phyloP scores from a whole-genome alignment of 371 early-diverging fungal species.

The Syncephalastrum contaminatum region DNA sequence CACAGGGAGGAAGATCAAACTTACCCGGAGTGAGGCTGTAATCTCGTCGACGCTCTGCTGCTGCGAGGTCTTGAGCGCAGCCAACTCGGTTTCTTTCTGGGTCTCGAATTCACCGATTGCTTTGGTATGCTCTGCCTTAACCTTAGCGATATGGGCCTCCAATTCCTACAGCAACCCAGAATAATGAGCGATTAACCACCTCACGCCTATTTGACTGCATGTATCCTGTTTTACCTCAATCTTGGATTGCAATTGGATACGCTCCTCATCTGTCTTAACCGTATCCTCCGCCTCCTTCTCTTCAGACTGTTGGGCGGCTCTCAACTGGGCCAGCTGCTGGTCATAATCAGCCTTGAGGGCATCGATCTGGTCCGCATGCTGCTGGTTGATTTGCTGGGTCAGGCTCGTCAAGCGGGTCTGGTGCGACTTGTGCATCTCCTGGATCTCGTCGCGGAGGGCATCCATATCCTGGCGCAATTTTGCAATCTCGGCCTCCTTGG shows the following conservation, averaged over 20 bases:
- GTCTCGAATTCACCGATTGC: slow-evolving; percentile 6
- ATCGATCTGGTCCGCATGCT: slow-evolving; percentile 23
- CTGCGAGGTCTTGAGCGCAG: slow-evolving; percentile 6
- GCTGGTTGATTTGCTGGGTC: slow-evolving; percentile 23
- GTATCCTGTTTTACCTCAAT: slow-evolving; percentile 5
- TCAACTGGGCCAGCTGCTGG: slow-evolving; percentile 12
- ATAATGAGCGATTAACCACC: not conserved
- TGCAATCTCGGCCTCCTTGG: slow-evolving; percentile 22
- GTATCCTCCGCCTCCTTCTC: slow-evolving; percentile 9
- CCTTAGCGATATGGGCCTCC: not conserved
- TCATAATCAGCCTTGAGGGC: slow-evolving; percentile 17
- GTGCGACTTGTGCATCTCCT: slow-evolving; percentile 30
- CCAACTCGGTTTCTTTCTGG: slow-evolving; percentile 5
- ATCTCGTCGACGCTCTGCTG: slow-evolving; percentile 9
- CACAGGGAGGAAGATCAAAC: not conserved
- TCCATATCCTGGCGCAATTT: slow-evolving; percentile 24
- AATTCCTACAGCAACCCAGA: not conserved
- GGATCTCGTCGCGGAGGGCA: slow-evolving; percentile 21
- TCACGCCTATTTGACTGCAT: not conserved
- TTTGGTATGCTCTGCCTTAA: slow-evolving; percentile 4
- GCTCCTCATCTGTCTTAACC: slow-evolving; percentile 8
- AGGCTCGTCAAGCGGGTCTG: slow-evolving; percentile 23
- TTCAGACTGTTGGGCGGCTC: slow-evolving; percentile 10
- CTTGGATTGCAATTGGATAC: slow-evolving; percentile 8
- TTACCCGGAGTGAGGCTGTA: slow-evolving; percentile 11